Percentiles rank a stretch among this genome's conserved stretches.
phyloP scores from a whole-genome alignment of 2,329 filamentous ascomycete genomes.

The Fusarium irregulare region DNA sequence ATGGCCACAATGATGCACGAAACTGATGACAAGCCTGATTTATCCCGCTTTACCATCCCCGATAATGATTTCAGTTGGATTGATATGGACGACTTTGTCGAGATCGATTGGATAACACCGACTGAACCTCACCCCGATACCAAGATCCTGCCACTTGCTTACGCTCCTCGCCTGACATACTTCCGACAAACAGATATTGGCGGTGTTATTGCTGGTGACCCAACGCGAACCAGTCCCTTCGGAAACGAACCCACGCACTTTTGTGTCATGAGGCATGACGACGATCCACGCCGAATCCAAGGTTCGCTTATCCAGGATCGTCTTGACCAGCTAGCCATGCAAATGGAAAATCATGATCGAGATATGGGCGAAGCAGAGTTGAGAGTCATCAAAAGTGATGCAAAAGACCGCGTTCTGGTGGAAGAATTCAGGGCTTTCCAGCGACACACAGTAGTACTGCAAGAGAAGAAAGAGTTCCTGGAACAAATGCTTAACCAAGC shows the following conservation, averaged over 20 bases:
- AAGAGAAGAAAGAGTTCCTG: constrained; percentile 68
- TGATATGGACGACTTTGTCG: constrained; percentile 99
- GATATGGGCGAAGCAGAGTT: constrained; percentile 81
- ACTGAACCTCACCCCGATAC: constrained; percentile 91
- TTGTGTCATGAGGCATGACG: constrained; percentile 92
- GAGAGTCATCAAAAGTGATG: constrained; percentile 65
- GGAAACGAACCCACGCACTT: constrained; percentile 93
- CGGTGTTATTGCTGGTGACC: constrained; percentile 81
- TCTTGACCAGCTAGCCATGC: constrained; percentile 79
- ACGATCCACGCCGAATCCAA: constrained; percentile 90
- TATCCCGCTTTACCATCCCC: constrained; percentile 93
- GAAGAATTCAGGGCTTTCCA: constrained; percentile 70
- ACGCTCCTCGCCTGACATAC: constrained; percentile 94
- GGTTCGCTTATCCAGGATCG: constrained; percentile 85
- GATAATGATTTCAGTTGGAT: constrained; percentile 97
- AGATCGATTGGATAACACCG: constrained; percentile 94
- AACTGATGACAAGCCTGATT: constrained; percentile 71
- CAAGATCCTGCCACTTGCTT: constrained; percentile 91
- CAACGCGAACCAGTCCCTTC: constrained; percentile 86
- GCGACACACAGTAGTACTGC: constrained; percentile 66
- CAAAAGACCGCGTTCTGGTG: constrained; percentile 62
- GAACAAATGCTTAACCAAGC: constrained; percentile 68
- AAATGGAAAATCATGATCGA: constrained; percentile 79
- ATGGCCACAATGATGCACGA: constrained; percentile 63
- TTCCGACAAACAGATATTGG: constrained; percentile 96